Evolutionary conservation across 805 yeast genomes (phyloP).

Genomic region (Saccharomycopsis sp.): DNA sequence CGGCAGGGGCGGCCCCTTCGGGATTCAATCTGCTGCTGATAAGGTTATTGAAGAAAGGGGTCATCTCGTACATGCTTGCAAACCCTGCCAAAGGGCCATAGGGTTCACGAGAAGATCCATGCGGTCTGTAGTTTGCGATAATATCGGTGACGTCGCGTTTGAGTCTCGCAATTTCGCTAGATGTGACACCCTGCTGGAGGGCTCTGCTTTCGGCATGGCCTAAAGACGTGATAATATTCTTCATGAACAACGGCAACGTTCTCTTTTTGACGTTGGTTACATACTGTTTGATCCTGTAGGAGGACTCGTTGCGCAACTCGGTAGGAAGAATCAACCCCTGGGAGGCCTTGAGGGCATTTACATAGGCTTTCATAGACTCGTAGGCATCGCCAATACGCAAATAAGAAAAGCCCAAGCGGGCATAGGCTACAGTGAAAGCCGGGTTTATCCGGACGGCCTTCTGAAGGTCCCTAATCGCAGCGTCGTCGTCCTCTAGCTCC

Average conservation of each 20-base stretch:
- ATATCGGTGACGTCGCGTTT: constrained; percentile 3
- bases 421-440: constrained; percentile 33
- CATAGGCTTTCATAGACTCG: constrained; percentile 32
- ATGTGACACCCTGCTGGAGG: constrained; percentile 16
- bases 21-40: no score
- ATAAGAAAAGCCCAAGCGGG: constrained; percentile 33
- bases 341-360: constrained; percentile 27
- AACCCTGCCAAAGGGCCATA: no score
- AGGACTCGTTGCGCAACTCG: background rate
- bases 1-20: no score
- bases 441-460: constrained; percentile 30
- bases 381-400: constrained; percentile 33
- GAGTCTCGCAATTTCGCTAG: constrained; percentile 3
- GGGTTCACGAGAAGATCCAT: no score
- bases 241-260: constrained; percentile 13
- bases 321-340: constrained; percentile 19
- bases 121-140: background rate
- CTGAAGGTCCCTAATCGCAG: constrained; percentile 32
- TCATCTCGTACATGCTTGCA: no score
- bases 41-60: no score
- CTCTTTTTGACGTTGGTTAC: constrained; percentile 6
- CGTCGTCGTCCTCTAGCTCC: constrained; percentile 29
- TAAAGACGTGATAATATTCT: constrained; percentile 5
- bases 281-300: constrained; percentile 4
- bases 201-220: constrained; percentile 17